Evolutionary conservation across 2,329 filamentous ascomycete genomes (phyloP), one percentile per base, ranked within the genome.

Genomic region (Metarhizium album): DNA sequence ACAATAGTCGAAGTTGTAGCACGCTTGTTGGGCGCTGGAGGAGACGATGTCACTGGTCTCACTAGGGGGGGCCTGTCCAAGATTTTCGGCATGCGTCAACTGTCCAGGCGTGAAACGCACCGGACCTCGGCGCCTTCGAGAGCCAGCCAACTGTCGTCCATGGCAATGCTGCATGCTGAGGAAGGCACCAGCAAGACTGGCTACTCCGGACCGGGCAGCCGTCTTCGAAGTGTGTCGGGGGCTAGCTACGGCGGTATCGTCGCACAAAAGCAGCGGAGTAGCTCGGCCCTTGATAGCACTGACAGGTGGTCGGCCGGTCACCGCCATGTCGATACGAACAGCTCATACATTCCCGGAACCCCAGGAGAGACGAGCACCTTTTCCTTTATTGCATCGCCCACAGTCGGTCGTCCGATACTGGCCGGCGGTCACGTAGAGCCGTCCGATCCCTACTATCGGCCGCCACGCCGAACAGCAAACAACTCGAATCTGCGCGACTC

Each of bases 1-100:
- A 96, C 91, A 0, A 76, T 95, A 42, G 79, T 96, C 40, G 93
- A 98, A 67, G 89, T 98, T 8, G 74, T 84, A 47, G 90, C 90
- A 24, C 80, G 91, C 49, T 74, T 93, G 61, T 78, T 86, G 24
- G 91, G 91, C 37, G 90, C 87, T 31, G 93, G 90, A 46, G 85
- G 84, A 22, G 86, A 91, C 58, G 81, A 85, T 57, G 73, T 76
- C 38, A 78, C 76, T 48, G 84, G 84, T 38, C 80, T 86, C 56
- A 81, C 83, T 47, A 75, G 88, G 64, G 91, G 93, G 61, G 91
- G 90, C 8, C 74, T 98, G 49, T 84, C 84, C 58, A 95, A 90
- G 70, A 88, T 90, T 45, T 94, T 96, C 63, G 90, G 90, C 47
- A 89, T 90, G 78, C 86, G 90, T 45, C 90, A 96, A 66, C 74